phyloP scores from a whole-genome alignment of 768 basidiomycete genomes.

The Lyophyllum decastes region DNA sequence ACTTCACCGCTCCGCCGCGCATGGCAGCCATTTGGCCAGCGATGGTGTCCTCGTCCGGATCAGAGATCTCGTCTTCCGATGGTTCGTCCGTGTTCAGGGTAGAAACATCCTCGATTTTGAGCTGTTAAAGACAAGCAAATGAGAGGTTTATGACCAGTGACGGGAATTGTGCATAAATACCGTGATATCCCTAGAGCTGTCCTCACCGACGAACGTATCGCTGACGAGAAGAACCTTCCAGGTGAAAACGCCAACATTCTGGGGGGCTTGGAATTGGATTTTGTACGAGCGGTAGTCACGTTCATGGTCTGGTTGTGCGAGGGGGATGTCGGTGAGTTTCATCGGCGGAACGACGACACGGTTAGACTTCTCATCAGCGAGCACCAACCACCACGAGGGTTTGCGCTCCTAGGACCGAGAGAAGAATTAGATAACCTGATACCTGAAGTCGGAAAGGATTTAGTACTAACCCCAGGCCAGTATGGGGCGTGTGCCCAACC shows the following conservation, averaged over 20 bases:
- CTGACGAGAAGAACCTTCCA: conserved; percentile 88
- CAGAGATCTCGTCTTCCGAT: conserved; percentile 92
- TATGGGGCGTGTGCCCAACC: conserved; percentile 87
- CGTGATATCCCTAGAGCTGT: conserved; percentile 66
- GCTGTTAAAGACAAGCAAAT: conserved; percentile 40
- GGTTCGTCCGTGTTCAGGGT: conserved; percentile 55
- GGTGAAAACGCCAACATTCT: conserved; percentile 77
- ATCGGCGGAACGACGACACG: conserved; percentile 86
- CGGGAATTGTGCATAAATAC: conserved; percentile 43
- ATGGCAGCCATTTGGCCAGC: conserved; percentile 98
- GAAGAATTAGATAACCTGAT: not conserved
- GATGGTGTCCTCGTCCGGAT: conserved; percentile 94
- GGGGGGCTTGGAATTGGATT: conserved; percentile 94
- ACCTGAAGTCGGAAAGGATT: not conserved
- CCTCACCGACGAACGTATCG: conserved; percentile 88
- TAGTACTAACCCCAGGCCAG: conserved; percentile 78
- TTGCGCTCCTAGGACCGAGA: conserved; percentile 66
- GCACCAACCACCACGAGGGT: conserved; percentile 89
- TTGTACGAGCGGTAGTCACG: conserved; percentile 82
- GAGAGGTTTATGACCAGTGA: conserved; percentile 6
- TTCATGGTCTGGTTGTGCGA: conserved; percentile 45
- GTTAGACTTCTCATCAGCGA: conserved; percentile 85
- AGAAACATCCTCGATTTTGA: conserved; percentile 80
- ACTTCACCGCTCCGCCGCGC: conserved; percentile 80
- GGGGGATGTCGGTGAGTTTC: conserved; percentile 79